Conservation (phyloP, 495 filamentous ascomycete species). For the Talaromyces liani region DNA sequence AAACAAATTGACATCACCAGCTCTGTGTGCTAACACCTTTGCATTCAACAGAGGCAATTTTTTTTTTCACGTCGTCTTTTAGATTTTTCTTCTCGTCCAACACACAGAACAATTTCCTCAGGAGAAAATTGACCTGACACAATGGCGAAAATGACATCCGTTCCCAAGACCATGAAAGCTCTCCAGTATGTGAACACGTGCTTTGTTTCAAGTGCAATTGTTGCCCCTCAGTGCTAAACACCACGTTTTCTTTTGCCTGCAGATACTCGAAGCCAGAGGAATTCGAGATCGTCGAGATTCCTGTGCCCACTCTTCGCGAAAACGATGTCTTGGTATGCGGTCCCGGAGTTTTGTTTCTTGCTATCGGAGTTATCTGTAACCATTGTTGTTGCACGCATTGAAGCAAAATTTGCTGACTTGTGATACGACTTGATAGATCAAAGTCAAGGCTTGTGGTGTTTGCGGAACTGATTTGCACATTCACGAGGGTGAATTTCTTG, state of each 20-base stretch:
- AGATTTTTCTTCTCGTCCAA: neutral
- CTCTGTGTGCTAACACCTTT: neutral
- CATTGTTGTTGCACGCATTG: neutral
- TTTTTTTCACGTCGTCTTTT: neutral
- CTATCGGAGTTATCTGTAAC: neutral
- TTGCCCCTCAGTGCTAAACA: neutral
- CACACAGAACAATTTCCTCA: neutral
- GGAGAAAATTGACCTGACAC: neutral
- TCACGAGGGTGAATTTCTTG: constrained; percentile 57
- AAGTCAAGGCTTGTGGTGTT: constrained; percentile 60
- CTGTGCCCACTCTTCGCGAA: constrained; percentile 51
- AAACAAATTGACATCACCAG: constrained; percentile 2
- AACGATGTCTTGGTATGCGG: constrained; percentile 48
- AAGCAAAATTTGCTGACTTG: neutral
- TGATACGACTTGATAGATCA: constrained; percentile 22
- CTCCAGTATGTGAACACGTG: constrained; percentile 31
- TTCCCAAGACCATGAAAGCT: constrained; percentile 55
- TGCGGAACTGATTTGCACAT: constrained; percentile 63
- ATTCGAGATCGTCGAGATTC: constrained; percentile 51
- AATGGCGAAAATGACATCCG: constrained; percentile 2
- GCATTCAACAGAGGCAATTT: neutral
- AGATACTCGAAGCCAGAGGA: constrained; percentile 58
- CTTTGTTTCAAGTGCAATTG: neutral
- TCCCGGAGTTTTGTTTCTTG: neutral
- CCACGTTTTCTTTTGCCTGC: neutral